Evolutionary conservation across 1,284 basidiomycete species (phyloP).

Genomic region (Vanrija sp.): DNA sequence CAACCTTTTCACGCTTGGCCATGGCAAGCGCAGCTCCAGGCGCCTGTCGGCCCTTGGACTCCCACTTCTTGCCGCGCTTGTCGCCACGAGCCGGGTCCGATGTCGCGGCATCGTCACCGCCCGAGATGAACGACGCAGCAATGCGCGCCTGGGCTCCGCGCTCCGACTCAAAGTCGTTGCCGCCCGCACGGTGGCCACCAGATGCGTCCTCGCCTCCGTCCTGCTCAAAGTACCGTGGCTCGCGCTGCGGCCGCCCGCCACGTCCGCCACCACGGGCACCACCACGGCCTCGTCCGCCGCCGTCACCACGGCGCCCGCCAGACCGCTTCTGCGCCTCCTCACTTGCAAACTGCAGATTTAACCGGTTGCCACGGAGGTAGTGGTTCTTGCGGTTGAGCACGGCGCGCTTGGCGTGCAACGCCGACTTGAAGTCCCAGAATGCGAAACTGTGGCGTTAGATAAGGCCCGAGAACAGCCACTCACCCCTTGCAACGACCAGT

Average conservation of each 20-base stretch:
- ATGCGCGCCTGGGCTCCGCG: constrained; percentile 11
- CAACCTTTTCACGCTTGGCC: constrained; percentile 78
- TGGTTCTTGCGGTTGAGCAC: constrained; percentile 82
- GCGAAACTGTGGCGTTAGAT: constrained; percentile 64
- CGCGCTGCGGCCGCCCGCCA: constrained; percentile 2
- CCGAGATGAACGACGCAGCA: constrained; percentile 10
- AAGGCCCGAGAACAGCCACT: constrained; percentile 24
- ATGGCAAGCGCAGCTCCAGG: constrained; percentile 88
- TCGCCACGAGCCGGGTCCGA: constrained; percentile 11
- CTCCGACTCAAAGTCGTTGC: constrained; percentile 12
- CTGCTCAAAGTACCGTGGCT: constrained; percentile 12
- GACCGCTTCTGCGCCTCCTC: constrained; percentile 39
- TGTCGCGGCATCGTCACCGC: constrained; percentile 6
- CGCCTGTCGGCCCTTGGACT: constrained; percentile 57
- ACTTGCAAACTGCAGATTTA: constrained; percentile 42
- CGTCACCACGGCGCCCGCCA: constrained; percentile 13
- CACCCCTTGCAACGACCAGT: constrained; percentile 92
- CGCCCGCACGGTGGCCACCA: neutral
- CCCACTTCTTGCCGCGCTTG: constrained; percentile 46
- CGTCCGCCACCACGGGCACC: constrained; percentile 8
- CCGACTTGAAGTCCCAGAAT: constrained; percentile 84
- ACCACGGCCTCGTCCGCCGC: constrained; percentile 7
- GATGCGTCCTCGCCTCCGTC: constrained; percentile 5
- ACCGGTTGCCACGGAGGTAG: constrained; percentile 66
- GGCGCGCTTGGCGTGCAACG: constrained; percentile 72